Conservation (phyloP, 176 grass and related monocot genomes). For the Luzula sylvatica region DNA sequence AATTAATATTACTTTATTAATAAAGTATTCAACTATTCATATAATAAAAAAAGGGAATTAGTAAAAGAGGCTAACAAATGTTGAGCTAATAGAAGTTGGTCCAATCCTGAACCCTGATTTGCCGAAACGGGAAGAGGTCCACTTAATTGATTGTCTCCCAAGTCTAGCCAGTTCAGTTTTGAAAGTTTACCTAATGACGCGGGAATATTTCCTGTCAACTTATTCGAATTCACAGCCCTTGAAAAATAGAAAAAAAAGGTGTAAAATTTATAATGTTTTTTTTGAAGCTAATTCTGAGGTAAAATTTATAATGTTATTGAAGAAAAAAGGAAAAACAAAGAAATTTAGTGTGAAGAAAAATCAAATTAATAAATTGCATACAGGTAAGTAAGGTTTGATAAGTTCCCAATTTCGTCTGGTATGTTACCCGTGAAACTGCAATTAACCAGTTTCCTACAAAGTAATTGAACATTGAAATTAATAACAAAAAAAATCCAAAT, state of each 20-base stretch:
- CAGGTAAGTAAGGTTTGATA: constrained; percentile 39
- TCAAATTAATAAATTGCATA: constrained; percentile 23
- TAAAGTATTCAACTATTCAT: not conserved
- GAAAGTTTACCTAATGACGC: constrained; percentile 62
- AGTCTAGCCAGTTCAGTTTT: constrained; percentile 39
- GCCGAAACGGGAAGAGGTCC: constrained; percentile 44
- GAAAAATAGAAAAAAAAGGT: not conserved
- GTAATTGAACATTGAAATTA: constrained; percentile 13
- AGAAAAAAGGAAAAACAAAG: not conserved
- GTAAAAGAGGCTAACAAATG: constrained; percentile 48
- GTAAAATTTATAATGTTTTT: not conserved
- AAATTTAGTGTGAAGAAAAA: not conserved
- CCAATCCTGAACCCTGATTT: constrained; percentile 40
- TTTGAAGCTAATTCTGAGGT: constrained; percentile 1
- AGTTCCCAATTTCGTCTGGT: constrained; percentile 57
- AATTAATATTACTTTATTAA: constrained; percentile 6
- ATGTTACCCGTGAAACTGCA: constrained; percentile 55
- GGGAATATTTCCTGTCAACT: constrained; percentile 43
- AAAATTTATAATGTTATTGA: constrained; percentile 5
- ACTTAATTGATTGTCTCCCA: constrained; percentile 45
- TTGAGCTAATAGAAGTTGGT: constrained; percentile 35
- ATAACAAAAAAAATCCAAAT: constrained; percentile 14
- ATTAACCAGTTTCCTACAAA: constrained; percentile 32
- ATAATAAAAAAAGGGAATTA: not conserved
- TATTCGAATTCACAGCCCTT: constrained; percentile 53